Evolutionary conservation across 2,329 filamentous ascomycete genomes (phyloP).

Genomic region (Aspergillus sp.): DNA sequence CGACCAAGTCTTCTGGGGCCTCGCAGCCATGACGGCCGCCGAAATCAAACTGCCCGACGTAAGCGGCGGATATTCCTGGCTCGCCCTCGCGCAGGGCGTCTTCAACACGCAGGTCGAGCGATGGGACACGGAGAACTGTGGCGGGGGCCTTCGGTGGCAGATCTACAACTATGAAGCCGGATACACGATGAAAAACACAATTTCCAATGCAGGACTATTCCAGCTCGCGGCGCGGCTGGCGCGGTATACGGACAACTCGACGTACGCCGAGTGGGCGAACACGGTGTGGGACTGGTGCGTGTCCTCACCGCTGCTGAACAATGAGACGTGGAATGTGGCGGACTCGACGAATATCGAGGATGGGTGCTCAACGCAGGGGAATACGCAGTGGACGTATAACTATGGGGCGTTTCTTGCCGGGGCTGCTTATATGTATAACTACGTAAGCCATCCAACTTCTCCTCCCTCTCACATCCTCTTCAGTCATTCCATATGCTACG

Average conservation of each 20-base stretch:
- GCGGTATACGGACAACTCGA: conserved; percentile 36
- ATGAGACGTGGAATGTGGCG: conserved; percentile 54
- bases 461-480: too few species aligned
- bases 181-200: conserved; percentile 40
- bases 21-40: conserved; percentile 60
- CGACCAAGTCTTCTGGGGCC: conserved; percentile 63
- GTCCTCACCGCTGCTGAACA: conserved; percentile 55
- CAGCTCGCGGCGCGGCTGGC: conserved; percentile 38
- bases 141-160: conserved; percentile 65
- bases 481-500: too few species aligned
- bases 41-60: conserved; percentile 49
- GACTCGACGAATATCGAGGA: conserved; percentile 59
- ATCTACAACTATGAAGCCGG: conserved; percentile 39
- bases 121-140: conserved; percentile 70
- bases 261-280: conserved; percentile 66
- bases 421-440: conserved; percentile 62
- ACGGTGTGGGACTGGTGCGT: conserved; percentile 64
- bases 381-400: conserved; percentile 63
- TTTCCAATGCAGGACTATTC: conserved; percentile 40
- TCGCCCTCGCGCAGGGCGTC: conserved; percentile 76
- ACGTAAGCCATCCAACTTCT: conserved; percentile 35
- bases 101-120: conserved; percentile 77
- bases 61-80: conserved; percentile 69
- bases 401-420: conserved; percentile 60
- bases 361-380: conserved; percentile 57